Conservation (phyloP, 1,284 basidiomycete species). For the Ceratobasidium sp. region DNA sequence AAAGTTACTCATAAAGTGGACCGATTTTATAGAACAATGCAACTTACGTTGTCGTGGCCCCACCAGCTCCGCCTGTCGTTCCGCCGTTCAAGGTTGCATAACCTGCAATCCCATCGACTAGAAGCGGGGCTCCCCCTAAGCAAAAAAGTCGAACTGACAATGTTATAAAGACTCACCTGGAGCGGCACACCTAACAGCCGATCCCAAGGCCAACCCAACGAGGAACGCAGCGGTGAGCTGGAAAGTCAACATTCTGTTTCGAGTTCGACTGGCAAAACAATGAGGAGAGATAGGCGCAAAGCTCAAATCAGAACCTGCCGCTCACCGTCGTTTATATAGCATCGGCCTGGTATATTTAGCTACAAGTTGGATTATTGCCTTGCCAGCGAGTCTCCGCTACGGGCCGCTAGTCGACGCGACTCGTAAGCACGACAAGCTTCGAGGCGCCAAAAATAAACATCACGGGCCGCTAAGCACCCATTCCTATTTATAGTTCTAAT, state of each 20-base stretch:
- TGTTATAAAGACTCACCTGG: slow-evolving; percentile 7
- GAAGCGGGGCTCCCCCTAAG: neutral
- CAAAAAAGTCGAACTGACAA: neutral
- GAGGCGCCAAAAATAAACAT: neutral
- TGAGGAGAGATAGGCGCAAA: neutral
- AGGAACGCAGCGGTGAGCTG: slow-evolving; percentile 24
- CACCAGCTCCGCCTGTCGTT: slow-evolving; percentile 45
- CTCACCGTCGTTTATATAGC: neutral
- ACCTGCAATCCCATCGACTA: slow-evolving; percentile 40
- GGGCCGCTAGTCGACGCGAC: slow-evolving; percentile 5
- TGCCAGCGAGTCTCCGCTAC: slow-evolving; percentile 5
- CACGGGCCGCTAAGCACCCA: neutral
- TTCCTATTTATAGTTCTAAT: neutral
- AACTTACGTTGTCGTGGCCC: slow-evolving; percentile 36
- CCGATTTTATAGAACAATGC: neutral
- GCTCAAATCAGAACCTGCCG: neutral
- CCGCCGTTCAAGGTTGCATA: slow-evolving; percentile 45
- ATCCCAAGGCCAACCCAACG: slow-evolving; percentile 23
- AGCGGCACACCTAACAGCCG: slow-evolving; percentile 32
- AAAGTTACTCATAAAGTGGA: neutral
- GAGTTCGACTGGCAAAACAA: neutral
- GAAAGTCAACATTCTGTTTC: slow-evolving; percentile 9
- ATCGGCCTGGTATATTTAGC: too few species aligned
- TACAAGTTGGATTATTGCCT: neutral
- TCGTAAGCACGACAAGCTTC: neutral